These are phyloP conservation scores for Acanthochlamys bracteata DNA, from an alignment of 106 monocot genomes.

Conservation along the genomic window DNA sequence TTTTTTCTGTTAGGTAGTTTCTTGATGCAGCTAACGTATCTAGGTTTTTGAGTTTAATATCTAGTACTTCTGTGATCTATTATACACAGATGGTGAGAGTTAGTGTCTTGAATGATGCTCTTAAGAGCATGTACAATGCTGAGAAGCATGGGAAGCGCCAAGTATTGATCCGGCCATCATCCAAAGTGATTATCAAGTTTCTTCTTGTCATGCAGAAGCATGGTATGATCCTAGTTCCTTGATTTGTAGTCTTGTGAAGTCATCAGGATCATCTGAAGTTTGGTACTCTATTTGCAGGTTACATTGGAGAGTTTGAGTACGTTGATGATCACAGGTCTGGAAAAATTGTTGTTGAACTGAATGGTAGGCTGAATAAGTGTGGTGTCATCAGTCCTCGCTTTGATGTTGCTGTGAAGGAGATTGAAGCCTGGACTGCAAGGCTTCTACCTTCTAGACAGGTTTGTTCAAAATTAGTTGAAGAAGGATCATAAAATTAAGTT, in stretches of 20 bases:
- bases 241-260: not conserved
- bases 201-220: constrained; percentile 77
- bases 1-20: not conserved
- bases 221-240: constrained; percentile 16
- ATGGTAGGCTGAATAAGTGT: constrained; percentile 56
- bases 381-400: constrained; percentile 67
- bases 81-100: constrained; percentile 47
- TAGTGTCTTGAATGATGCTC: constrained; percentile 60
- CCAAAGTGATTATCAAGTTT: constrained; percentile 73
- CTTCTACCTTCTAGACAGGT: constrained; percentile 68
- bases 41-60: not conserved
- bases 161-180: constrained; percentile 62
- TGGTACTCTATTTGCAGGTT: constrained; percentile 19
- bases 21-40: not conserved
- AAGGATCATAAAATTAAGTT: no score
- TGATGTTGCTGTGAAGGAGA: constrained; percentile 61
- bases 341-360: constrained; percentile 59
- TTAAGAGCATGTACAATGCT: constrained; percentile 75
- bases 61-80: not conserved
- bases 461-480: not conserved
- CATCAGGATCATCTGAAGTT: not conserved
- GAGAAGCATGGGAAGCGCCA: constrained; percentile 64
- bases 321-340: constrained; percentile 64
- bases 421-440: constrained; percentile 65
- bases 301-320: constrained; percentile 64